These are phyloP conservation scores for Massariosphaeria phaeospora DNA, from an alignment of 495 filamentous ascomycete species.

Conservation along the genomic window DNA sequence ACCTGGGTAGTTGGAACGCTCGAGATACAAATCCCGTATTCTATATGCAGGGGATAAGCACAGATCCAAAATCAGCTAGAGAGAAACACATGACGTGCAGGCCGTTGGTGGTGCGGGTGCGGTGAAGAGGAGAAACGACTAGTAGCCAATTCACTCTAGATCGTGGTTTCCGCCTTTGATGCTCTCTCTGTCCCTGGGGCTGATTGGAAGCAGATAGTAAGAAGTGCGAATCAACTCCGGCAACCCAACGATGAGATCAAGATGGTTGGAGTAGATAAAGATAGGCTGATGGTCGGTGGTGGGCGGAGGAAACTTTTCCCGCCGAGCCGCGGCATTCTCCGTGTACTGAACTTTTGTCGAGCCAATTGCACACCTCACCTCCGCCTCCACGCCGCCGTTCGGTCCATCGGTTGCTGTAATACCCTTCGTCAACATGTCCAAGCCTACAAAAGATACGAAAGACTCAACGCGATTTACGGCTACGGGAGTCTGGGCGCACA, in stretches of 20 bases:
- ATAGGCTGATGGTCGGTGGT: neutral
- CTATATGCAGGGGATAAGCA: neutral
- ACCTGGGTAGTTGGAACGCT: neutral
- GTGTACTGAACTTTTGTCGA: conserved; percentile 16
- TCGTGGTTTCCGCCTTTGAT: too few relatives aligned
- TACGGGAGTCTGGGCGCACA: conserved; percentile 79
- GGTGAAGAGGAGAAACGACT: neutral
- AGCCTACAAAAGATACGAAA: conserved; percentile 77
- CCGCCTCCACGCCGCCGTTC: neutral
- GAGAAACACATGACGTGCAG: neutral
- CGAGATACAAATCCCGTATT: too few relatives aligned
- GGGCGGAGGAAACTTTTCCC: conserved; percentile 1
- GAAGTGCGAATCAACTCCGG: too few relatives aligned
- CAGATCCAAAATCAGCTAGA: neutral
- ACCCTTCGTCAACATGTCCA: conserved; percentile 53
- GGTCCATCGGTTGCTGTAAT: neutral
- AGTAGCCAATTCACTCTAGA: too few relatives aligned
- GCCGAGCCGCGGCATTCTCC: conserved; percentile 17
- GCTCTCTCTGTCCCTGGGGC: too few relatives aligned
- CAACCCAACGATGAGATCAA: neutral
- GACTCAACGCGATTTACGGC: conserved; percentile 96
- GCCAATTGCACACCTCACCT: conserved; percentile 4
- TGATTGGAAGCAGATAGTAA: too few relatives aligned
- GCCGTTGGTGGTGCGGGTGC: neutral
- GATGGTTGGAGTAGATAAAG: neutral